Conservation (phyloP, 192 early-diverging fungal genomes). For the Kickxella alabastrina region DNA sequence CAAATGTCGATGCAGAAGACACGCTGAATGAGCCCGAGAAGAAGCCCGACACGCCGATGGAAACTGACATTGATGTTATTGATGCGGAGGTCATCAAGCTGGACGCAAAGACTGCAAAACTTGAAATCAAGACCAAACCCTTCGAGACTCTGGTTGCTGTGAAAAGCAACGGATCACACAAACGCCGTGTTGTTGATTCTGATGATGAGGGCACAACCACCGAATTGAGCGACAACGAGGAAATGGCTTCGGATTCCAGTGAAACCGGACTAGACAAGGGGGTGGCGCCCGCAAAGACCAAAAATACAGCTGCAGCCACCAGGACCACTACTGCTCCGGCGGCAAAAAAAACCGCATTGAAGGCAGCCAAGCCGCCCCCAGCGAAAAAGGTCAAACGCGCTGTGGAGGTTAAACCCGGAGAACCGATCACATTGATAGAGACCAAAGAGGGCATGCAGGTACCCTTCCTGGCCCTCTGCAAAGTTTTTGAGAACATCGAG, state of each 20-base stretch:
- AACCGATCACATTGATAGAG: slow-evolving; percentile 19
- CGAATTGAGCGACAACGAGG: slow-evolving; percentile 2
- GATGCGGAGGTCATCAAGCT: not conserved
- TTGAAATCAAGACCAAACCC: not conserved
- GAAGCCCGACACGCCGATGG: too few species aligned
- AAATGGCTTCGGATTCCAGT: slow-evolving; percentile 1
- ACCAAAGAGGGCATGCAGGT: slow-evolving; percentile 38
- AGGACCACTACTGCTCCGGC: not conserved
- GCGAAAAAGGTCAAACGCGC: slow-evolving; percentile 16
- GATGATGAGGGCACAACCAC: slow-evolving; percentile 7
- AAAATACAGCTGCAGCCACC: not conserved
- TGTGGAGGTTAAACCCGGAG: slow-evolving; percentile 5
- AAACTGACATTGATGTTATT: too few species aligned
- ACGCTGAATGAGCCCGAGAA: too few species aligned
- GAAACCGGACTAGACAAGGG: slow-evolving; percentile 5
- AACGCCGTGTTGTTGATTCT: slow-evolving; percentile 10
- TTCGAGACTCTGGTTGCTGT: not conserved
- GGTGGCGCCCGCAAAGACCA: not conserved
- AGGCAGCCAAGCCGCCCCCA: slow-evolving; percentile 1
- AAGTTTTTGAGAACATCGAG: slow-evolving; percentile 85
- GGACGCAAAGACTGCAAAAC: slow-evolving; percentile 2
- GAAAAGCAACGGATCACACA: not conserved
- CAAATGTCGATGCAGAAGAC: not conserved
- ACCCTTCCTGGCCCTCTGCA: slow-evolving; percentile 84
- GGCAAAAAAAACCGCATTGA: slow-evolving; percentile 1